Evolutionary conservation across 495 filamentous ascomycete genomes (phyloP), one percentile per base, ranked within the genome.

Genomic region (Arthonia radiata): DNA sequence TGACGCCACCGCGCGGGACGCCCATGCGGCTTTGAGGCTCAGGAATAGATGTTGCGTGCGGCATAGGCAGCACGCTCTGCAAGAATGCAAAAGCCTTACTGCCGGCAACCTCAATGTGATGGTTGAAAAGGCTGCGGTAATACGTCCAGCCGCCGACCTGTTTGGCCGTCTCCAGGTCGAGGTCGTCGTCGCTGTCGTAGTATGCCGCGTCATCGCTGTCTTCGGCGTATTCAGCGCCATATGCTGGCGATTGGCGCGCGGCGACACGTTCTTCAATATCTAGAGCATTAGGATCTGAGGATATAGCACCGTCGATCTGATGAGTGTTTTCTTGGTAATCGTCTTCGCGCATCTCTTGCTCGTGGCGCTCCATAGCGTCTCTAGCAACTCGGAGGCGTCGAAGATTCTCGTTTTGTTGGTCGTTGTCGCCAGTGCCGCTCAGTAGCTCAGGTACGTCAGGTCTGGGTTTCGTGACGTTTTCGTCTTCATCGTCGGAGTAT

Each of bases 191-290:
- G 27, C 77, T 68, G 14, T 71, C 53, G n/a, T n/a, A n/a, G n/a
- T n/a, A n/a, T 13, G 60, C 60, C 18, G 90, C 80, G 23, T 80
- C 72, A 22, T 93, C 81, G 1, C 80, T 90, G 38, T 97, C 86
- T 45, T 97, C 94, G 1, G 76, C 74, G 37, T 89, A 91, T 29
- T 77, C 75, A 24, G 67, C 57, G 9, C 48, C 39, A 13, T 56
- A 47, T 13, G 65, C 61, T 7, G 62, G 41, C 2, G 13, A 69
- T 36, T 0, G 64, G 67, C 26, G 51, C n/a, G 60, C 59, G 1
- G 57, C 62, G 15, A 77, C 56, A 15, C 71, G 69, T 40, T 83
- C 75, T 48, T 83, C 75, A 21, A 75, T 59, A 44, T 83, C 75
- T 14, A 80, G 48, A 3, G 55, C 41, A 34, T 73, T 64, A 14